Percentiles rank a stretch among this genome's conserved stretches.
Conservation (phyloP, 106 monocot genomes). For the Allium cepa region DNA sequence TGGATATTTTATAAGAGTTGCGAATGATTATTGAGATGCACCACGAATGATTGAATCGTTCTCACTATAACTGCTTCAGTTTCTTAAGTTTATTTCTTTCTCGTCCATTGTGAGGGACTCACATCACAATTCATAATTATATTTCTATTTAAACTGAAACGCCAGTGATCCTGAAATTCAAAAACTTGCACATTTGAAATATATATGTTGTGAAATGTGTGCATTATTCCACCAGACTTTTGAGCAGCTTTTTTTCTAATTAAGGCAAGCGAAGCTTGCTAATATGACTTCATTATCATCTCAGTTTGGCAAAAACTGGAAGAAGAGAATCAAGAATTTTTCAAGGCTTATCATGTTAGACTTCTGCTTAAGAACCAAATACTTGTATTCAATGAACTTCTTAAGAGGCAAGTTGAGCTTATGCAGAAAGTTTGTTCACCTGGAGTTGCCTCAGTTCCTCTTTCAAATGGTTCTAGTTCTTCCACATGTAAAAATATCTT, state of each 20-base stretch:
- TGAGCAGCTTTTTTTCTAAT: neutral
- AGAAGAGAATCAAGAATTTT: conserved; percentile 92
- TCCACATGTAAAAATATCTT: conserved; percentile 3
- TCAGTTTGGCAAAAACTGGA: conserved; percentile 98
- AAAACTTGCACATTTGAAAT: neutral
- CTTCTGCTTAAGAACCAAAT: conserved; percentile 88
- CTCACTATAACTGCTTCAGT: too few species aligned
- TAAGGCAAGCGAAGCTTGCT: too few species aligned
- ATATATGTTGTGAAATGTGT: neutral
- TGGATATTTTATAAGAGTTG: too few species aligned
- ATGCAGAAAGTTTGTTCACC: conserved; percentile 61
- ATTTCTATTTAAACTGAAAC: too few species aligned
- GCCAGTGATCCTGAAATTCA: too few species aligned
- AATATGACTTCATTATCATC: too few species aligned
- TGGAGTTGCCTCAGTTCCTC: conserved; percentile 14
- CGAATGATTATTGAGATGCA: too few species aligned
- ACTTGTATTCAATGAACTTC: conserved; percentile 68
- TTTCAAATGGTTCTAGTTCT: conserved; percentile 17
- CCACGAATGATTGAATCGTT: too few species aligned
- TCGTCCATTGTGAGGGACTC: too few species aligned
- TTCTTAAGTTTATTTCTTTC: too few species aligned
- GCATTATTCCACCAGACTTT: neutral
- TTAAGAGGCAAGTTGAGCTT: conserved; percentile 80
- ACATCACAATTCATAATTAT: too few species aligned
- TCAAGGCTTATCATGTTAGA: conserved; percentile 91